These are phyloP conservation scores for Mycosphaerella sp. DNA, from an alignment of 2,329 filamentous ascomycete genomes.

Conservation along the genomic window DNA sequence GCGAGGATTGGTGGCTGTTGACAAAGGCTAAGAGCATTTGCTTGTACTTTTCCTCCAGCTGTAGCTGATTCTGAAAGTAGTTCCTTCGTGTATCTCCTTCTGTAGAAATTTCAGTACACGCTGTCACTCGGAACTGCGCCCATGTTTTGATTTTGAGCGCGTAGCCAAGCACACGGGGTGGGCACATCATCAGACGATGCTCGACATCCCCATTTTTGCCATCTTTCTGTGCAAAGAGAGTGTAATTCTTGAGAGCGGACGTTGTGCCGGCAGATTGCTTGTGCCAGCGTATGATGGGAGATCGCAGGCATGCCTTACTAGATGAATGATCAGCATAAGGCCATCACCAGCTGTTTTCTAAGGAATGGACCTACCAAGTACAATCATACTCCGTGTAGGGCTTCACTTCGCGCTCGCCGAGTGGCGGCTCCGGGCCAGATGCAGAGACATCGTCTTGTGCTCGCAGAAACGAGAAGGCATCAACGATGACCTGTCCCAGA, in stretches of 20 bases:
- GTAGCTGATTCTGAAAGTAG: conserved; percentile 5
- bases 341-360: too few relatives aligned
- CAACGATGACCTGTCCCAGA: too few relatives aligned
- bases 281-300: too few relatives aligned
- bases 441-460: too few relatives aligned
- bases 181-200: conserved; percentile 2
- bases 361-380: too few relatives aligned
- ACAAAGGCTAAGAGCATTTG: not conserved
- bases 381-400: too few relatives aligned
- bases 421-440: too few relatives aligned
- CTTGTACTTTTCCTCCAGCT: conserved; percentile 7
- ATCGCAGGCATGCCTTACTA: too few relatives aligned
- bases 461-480: too few relatives aligned
- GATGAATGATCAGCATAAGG: too few relatives aligned
- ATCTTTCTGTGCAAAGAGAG: not conserved
- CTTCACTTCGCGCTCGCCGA: too few relatives aligned
- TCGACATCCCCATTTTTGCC: not conserved
- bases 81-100: not conserved
- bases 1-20: not conserved
- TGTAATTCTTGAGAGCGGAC: not conserved
- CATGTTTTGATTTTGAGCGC: conserved; percentile 4
- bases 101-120: not conserved
- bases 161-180: conserved; percentile 8
- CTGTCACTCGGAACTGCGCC: conserved; percentile 7
- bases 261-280: not conserved